Evolutionary conservation across 345 rosid genomes (phyloP).

Genomic region (Eucalyptus lansdowneana): DNA sequence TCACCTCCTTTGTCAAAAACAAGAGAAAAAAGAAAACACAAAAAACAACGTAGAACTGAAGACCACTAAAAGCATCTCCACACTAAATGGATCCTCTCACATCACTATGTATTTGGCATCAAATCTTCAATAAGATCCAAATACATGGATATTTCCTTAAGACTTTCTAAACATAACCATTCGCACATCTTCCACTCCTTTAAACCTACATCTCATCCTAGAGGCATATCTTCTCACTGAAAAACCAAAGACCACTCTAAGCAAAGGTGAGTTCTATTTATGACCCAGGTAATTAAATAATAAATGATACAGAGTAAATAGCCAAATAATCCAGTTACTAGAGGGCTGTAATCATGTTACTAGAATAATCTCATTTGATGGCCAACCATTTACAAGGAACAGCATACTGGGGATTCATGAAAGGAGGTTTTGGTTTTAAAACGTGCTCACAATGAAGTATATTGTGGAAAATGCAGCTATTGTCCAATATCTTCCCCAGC

Average conservation of each 20-base stretch:
- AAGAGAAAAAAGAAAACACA: not conserved
- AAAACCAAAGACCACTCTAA: not conserved
- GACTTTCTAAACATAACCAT: not conserved
- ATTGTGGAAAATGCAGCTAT: conserved; percentile 28
- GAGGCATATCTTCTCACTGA: not conserved
- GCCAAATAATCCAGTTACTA: not conserved
- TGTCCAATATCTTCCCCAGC: conserved; percentile 45
- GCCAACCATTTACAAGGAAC: not conserved
- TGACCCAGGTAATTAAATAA: not conserved
- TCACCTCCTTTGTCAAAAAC: not conserved
- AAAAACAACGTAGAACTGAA: not conserved
- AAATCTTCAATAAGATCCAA: not conserved
- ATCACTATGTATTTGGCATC: not conserved
- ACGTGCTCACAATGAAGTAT: conserved; percentile 15
- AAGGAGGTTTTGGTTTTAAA: not conserved
- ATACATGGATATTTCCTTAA: not conserved
- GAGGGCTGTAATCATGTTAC: not conserved
- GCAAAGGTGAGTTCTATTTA: not conserved
- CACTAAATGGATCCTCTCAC: not conserved
- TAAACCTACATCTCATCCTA: not conserved
- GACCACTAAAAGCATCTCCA: not conserved
- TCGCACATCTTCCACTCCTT: not conserved
- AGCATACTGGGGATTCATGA: not conserved
- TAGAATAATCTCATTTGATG: not conserved
- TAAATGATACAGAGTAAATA: not conserved